Evolutionary conservation across 2,329 filamentous ascomycete species (phyloP), one percentile per base, ranked within the genome.

Genomic region (Penicillium sp.): DNA sequence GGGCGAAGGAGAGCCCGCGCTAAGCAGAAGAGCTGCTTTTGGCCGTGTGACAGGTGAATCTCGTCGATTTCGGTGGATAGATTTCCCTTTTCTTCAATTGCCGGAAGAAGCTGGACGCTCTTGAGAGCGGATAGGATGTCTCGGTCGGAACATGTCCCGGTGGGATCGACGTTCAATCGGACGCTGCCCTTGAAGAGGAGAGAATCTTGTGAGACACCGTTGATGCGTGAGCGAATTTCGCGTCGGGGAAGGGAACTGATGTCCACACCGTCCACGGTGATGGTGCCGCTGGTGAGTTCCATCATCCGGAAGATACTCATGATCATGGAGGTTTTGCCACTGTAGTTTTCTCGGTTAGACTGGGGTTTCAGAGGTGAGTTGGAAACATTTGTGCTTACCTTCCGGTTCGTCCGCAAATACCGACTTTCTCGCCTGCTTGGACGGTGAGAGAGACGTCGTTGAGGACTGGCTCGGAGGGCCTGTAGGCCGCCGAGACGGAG

Each of bases 1-100:
- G 66, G 62, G 8, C 77, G 68, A 7, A 86, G 64, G 14, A 86
- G 72, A 0, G 81, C 83, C 0, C 82, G 68, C 0, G 79, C 82
- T 1, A 87, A 73, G 54, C 77, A 82, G 56, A 87, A 83, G 0
- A 87, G 72, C 58, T 87, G 83, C 37, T 76, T 77, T 63, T 87
- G 83, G 0, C 84, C 84, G 29, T 78, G 75, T 4, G 75, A 78
- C 5, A 83, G 69, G 42, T 73, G 69, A 6, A 78, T 72, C 2
- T 74, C 67, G n/a, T 72, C 70, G 54, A 84, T 73, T 2, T 70
- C 64, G 2, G 65, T 63, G 51, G 71, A 66, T 2, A 76, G 56
- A 8, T 62, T 67, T 5, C 72, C 73, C 46, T 72, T 69, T 44
- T 68, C 66, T 49, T 68, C 42, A 25, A 75, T 64, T 12, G 65